A percentile compares a stretch with the other conserved stretches of the same genome.
Conservation (phyloP, 1,284 basidiomycete species). For the Laetiporus sulphureus region DNA sequence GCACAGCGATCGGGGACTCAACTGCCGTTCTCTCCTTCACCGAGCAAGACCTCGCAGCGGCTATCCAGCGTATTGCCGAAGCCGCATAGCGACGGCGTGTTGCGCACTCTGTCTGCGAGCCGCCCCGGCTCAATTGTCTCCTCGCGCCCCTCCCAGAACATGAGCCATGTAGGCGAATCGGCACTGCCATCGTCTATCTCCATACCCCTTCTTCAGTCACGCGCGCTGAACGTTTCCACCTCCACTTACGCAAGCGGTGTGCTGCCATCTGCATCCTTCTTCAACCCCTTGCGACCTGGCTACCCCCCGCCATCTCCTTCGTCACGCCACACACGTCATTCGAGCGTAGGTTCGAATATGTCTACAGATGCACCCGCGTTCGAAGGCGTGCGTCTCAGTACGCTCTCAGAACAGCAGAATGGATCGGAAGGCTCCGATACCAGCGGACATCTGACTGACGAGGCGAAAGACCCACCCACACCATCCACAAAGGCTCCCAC, state of each 20-base stretch:
- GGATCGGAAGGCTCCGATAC: conserved; percentile 28
- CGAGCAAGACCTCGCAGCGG: conserved; percentile 16
- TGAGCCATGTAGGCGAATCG: conserved; percentile 11
- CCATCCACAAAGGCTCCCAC: conserved; percentile 26
- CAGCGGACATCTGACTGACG: conserved; percentile 24
- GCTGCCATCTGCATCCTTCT: conserved; percentile 68
- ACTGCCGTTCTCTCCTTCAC: conserved; percentile 24
- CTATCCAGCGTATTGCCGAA: conserved; percentile 14
- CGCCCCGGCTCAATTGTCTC: conserved; percentile 22
- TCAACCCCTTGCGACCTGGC: conserved; percentile 55
- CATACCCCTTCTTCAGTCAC: conserved; percentile 20
- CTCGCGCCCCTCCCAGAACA: conserved; percentile 14
- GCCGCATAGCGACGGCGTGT: conserved; percentile 16
- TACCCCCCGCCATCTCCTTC: conserved; percentile 27
- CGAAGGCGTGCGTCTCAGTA: conserved; percentile 22
- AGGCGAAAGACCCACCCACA: conserved; percentile 17
- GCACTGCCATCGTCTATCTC: conserved; percentile 18
- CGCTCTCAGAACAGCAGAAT: conserved; percentile 19
- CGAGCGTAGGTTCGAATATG: conserved; percentile 26
- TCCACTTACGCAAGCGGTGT: conserved; percentile 64
- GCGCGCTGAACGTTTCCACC: conserved; percentile 14
- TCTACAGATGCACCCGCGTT: conserved; percentile 24
- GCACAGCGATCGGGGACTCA: conserved; percentile 23
- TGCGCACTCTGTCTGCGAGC: conserved; percentile 13
- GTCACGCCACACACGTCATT: conserved; percentile 27